Evolutionary conservation across 768 basidiomycete genomes (phyloP), one percentile per base, ranked within the genome.

Genomic region (Pleurotus tuoliensis): DNA sequence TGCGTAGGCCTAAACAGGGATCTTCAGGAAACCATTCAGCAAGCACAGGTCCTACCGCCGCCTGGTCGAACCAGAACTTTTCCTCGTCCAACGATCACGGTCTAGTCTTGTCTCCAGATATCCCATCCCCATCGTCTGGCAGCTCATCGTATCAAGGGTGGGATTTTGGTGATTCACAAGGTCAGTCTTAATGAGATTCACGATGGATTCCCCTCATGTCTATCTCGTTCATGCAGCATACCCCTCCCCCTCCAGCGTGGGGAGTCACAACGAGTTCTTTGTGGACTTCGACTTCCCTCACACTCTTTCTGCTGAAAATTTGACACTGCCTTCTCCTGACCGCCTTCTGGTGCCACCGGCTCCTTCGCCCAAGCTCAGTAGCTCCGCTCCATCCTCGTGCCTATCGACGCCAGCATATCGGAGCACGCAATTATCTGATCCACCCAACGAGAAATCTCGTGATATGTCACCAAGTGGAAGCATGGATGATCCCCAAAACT

Each of bases 401-500:
- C 38, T 59, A 24, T 57, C 56, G 9, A 58, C 62, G 25, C 62
- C 57, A 22, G 43, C 47, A 1, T 44, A 51, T 22, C 48, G 48
- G 24, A 47, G 25, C 20, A 58, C 46, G 18, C 45, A 57, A 49
- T 16, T 53, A 44, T 34, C 27, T 25, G 44, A 56, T 47, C 20
- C 53, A 39, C 5, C 11, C 25, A 41, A 34, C 30, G 5, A 48
- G 7, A 64, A 62, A 40, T 71, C 73, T 22, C 64, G 72, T 43
- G 71, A 73, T 39, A 44, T 63, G 16, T 72, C 74, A 0, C 71
- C 74, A 9, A 61, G 64, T 16, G 64, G 64, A 8, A 67, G 62
- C 58, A 24, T 22, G 41, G 74, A 76, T 30, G 71, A 74, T 56
- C 68, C 69, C 37, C 58, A 67, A 43, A 61, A 67, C 41, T 64